Conservation (phyloP, 176 grass and related monocot genomes). For the Oryza meyeriana region DNA sequence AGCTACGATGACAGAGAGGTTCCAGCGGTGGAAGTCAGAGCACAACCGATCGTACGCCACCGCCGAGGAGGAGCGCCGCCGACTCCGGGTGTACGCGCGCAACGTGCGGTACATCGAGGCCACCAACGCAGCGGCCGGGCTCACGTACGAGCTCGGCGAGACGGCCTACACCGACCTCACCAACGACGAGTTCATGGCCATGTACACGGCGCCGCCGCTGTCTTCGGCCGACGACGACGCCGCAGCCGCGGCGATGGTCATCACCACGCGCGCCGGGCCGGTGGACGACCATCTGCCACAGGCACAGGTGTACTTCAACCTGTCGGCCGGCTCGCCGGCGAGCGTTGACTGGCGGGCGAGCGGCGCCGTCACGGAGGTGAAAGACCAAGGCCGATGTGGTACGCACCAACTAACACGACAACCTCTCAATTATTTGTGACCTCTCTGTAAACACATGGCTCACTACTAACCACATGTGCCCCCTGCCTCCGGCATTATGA, state of each 20-base stretch:
- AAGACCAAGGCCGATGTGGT: conserved; percentile 48
- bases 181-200: conserved; percentile 53
- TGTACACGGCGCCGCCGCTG: conserved; percentile 30
- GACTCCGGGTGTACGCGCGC: conserved; percentile 28
- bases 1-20: conserved; percentile 3
- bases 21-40: conserved; percentile 41
- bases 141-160: conserved; percentile 57
- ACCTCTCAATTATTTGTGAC: not conserved
- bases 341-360: conserved; percentile 41
- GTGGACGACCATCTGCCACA: not conserved
- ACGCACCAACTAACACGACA: not conserved
- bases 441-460: not conserved
- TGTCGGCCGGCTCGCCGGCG: conserved; percentile 22
- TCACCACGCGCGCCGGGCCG: conserved; percentile 40
- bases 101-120: conserved; percentile 53
- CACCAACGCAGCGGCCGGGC: conserved; percentile 40
- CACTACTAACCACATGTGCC: not conserved
- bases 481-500: not conserved
- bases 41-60: conserved; percentile 27
- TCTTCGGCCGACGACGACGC: not conserved
- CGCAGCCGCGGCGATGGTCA: not conserved
- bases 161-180: conserved; percentile 54
- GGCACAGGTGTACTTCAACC: conserved; percentile 17
- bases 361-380: conserved; percentile 51
- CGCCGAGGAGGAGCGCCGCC: conserved; percentile 13